Evolutionary conservation across 805 yeast species (phyloP), one percentile per base, ranked within the genome.

Genomic region (Wickerhamomyces subpelliculosus): DNA sequence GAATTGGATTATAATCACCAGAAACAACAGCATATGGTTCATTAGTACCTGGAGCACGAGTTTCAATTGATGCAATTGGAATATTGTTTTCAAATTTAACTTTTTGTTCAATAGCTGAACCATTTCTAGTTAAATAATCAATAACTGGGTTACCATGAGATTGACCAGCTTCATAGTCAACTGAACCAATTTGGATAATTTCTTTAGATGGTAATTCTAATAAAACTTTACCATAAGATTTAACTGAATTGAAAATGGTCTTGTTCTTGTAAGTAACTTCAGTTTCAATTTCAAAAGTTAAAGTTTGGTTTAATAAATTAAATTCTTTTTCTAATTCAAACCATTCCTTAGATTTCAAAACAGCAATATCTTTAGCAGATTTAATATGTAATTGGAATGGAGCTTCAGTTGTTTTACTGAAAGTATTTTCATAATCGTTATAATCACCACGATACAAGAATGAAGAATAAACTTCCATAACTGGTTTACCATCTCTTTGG

Each of bases 1-100:
- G 99, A 54, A 93, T 93, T 45, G 99, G 98, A 65, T 93, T 93
- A 78, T 76, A 90, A 65, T 93, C 99, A 60, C 97, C 97, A 45
- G 97, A 90, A 31, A 93, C 97, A 59, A 79, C 84, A 46, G 96
- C 98, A 59, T 93, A 93, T 21, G 95, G 86, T 68, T 87, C 97
- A 64, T 93, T 93, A 39, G 96, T 83, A 46, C 88, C 84, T 58
- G 99, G 99, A 32, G 97, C 84, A 61, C 85, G 85, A 14, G 65
- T 45, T 28, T 65, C 70, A 35, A 65, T 49, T 40, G 82, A 72
- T 33, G 83, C 75, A 50, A 93, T 74, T 54, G 96, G 95, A 55
- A 90, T 89, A 39, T 85, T 75, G 60, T 86, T 84, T 65, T 90
- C 98, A 60, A 93, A 84, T 57, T 77, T 70, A 45, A 90, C 73